These are phyloP conservation scores for Helotiales sp. DNA, from an alignment of 2,329 filamentous ascomycete genomes.

Conservation along the genomic window DNA sequence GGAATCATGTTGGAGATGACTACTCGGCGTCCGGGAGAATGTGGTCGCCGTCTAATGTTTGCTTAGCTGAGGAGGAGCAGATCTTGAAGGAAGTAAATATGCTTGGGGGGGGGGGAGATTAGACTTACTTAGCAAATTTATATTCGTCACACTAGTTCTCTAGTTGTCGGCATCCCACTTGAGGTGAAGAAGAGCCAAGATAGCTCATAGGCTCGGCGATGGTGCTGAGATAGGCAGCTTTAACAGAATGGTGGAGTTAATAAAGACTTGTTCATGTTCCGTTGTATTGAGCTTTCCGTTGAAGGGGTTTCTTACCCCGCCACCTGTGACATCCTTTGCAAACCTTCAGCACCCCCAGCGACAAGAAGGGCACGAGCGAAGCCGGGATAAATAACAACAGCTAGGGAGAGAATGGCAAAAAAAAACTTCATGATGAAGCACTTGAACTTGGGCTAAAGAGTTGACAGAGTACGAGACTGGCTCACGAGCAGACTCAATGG, in stretches of 20 bases:
- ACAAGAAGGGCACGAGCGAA: constrained; percentile 37
- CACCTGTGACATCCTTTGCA: constrained; percentile 59
- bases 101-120: constrained; percentile 65
- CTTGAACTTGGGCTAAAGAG: neutral
- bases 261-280: too few species aligned
- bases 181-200: constrained; percentile 57
- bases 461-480: neutral
- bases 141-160: too few species aligned
- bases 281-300: too few species aligned
- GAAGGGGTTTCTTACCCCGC: constrained; percentile 46
- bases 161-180: too few species aligned
- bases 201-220: constrained; percentile 62
- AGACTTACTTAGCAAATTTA: constrained; percentile 58
- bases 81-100: too few species aligned
- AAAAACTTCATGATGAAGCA: constrained; percentile 23
- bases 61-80: too few species aligned
- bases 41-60: too few species aligned
- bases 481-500: neutral
- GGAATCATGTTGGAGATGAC: too few species aligned
- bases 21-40: too few species aligned
- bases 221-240: constrained; percentile 57
- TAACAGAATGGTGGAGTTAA: constrained; percentile 44
- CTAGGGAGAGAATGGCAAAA: constrained; percentile 13
- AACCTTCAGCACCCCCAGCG: constrained; percentile 41
- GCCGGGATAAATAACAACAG: constrained; percentile 15